Base-by-base conservation (phyloP, 495 filamentous ascomycete species). In the Tuber umbilicatum region DNA sequence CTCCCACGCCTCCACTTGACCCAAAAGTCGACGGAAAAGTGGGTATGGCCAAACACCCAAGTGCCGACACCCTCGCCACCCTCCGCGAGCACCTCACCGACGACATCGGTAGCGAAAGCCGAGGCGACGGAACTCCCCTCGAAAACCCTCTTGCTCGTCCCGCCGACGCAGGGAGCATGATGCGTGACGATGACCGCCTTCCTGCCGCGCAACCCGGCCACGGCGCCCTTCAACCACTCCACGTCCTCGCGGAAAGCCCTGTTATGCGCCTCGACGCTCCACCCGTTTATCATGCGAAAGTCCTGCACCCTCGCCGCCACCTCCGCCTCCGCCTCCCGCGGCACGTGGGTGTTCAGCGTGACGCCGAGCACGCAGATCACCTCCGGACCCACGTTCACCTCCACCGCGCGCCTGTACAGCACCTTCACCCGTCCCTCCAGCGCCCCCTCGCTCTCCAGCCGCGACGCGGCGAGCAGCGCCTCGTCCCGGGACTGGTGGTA, bases 41-140 rank as follows among this genome's bases (percentile, higher is more conserved):
- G 87, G 2, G 87, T 89, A 68, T 88, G 85, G 2, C 88, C 89
- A 82, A 86, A 89, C 0, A 86, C 82, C 87, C 87, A 89, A 10
- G 71, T 45, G 38, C 74, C 35, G 27, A 81, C 50, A 41, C 77
- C 60, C 37, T 74, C 78, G 72, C 70, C 76, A 84, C 84, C 39
- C 86, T 84, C 70, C 78, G 76, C 81, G 45, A 69, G 73, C 27
- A 72, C 70, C 43, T 72, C 73, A 6, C 67, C 55, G 12, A 89
- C 70, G 1, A 89, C 27, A 80, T 89, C 86, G 1, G 87, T 88
- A 14, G 80, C 86, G 83, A 89, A 89, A 5, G 86, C 87, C 37
- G 80, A 81, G 4, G 70, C 82, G 84, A 85, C 84, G 19, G 84
- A 82, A 69, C 83, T 87, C 6, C 83, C 71, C 9, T 79, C 78